These are phyloP conservation scores for Trametes gibbosa DNA, from an alignment of 768 basidiomycete species.

Conservation along the genomic window DNA sequence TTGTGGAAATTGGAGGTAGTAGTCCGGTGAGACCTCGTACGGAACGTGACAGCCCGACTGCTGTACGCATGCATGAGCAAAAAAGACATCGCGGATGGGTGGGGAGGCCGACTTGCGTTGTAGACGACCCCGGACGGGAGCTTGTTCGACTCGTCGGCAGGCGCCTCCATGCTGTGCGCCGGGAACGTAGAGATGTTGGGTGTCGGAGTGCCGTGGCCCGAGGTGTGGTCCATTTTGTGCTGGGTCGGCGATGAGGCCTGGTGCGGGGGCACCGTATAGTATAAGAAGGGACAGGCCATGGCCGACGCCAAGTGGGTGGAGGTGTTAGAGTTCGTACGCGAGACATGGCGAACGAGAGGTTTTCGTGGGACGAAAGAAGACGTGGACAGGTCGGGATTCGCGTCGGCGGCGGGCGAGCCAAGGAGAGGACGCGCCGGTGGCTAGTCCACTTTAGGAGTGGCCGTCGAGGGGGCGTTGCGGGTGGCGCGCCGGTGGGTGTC, in stretches of 20 bases:
- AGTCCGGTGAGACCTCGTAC: background rate
- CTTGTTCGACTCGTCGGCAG: background rate
- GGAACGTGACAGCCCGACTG: background rate
- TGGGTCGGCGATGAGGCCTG: background rate
- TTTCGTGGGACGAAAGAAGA: conserved; percentile 6
- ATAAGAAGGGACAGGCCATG: background rate
- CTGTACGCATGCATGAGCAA: background rate
- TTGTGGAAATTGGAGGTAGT: background rate
- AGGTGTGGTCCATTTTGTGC: background rate
- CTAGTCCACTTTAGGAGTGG: conserved; percentile 6
- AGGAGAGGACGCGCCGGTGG: background rate
- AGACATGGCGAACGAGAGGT: background rate
- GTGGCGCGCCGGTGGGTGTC: background rate
- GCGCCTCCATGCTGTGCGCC: background rate
- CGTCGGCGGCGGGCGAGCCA: conserved; percentile 9
- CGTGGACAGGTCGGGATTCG: background rate
- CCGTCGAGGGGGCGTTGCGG: background rate
- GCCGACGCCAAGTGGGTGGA: background rate
- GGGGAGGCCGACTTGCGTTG: background rate
- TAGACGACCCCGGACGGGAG: background rate
- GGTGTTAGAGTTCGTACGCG: background rate
- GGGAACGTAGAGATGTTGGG: background rate
- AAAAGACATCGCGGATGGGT: background rate
- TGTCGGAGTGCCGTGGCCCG: background rate
- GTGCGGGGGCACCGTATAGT: background rate